Evolutionary conservation across 1,284 basidiomycete species (phyloP).

Genomic region (Ceratobasidium sp.): DNA sequence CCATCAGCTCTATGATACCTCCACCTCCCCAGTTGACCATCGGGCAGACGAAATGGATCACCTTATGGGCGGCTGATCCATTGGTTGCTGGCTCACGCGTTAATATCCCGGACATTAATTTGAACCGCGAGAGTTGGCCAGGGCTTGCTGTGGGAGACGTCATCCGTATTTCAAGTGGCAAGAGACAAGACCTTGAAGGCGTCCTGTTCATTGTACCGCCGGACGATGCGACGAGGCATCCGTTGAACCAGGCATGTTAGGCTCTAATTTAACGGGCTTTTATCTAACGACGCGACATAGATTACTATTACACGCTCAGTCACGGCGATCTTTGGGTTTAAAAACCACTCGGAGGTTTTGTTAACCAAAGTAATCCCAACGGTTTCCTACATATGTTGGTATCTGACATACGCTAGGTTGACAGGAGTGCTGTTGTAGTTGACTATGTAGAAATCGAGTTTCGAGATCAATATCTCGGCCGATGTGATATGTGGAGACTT

Average conservation of each 20-base stretch:
- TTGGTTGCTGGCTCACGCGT: slow-evolving; percentile 40
- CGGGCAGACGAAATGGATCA: slow-evolving; percentile 47
- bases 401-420: slow-evolving; percentile 66
- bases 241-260: slow-evolving; percentile 34
- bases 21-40: slow-evolving; percentile 47
- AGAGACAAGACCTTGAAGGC: slow-evolving; percentile 64
- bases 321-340: slow-evolving; percentile 76
- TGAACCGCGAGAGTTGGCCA: slow-evolving; percentile 81
- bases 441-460: slow-evolving; percentile 92
- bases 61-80: slow-evolving; percentile 40
- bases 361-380: slow-evolving; percentile 71
- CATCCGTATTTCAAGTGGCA: slow-evolving; percentile 67
- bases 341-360: slow-evolving; percentile 77
- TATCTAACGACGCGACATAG: slow-evolving; percentile 58
- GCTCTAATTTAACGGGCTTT: slow-evolving; percentile 12
- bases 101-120: slow-evolving; percentile 63
- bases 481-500: slow-evolving; percentile 94
- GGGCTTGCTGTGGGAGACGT: slow-evolving; percentile 81
- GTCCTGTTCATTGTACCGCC: slow-evolving; percentile 76
- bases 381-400: slow-evolving; percentile 30
- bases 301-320: slow-evolving; percentile 79
- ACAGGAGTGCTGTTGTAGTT: slow-evolving; percentile 73
- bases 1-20: slow-evolving; percentile 47
- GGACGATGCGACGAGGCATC: slow-evolving; percentile 64
- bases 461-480: slow-evolving; percentile 91